Base-by-base conservation (phyloP, 2,329 filamentous ascomycete genomes). In the Fusarium caatingaense region DNA sequence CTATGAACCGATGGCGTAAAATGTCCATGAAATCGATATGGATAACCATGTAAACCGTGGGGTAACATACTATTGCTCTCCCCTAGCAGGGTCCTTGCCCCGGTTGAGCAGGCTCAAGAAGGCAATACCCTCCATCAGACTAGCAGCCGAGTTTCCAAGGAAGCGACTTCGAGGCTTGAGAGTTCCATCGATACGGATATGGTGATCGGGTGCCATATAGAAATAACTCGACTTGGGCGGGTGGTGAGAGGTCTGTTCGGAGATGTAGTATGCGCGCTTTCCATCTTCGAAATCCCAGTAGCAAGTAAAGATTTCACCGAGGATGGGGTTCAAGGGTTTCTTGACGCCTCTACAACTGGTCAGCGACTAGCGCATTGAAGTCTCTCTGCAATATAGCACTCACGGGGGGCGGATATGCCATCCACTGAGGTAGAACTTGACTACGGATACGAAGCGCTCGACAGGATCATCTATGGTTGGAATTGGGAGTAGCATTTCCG, bases 221-320 rank as follows among this genome's bases (percentile, higher is more conserved):
- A 99, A 99, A 84, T 99, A 99, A 81, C 94, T 97, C 48, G 95
- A 98, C 83, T 99, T 99, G 28, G 96, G 96, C 32, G 96, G 96
- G 78, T 99, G 96, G 79, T 99, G 96, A 28, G 94, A 98, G 2
- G 96, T 99, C 81, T 99, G 96, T 81, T 99, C 96, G 49, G 95
- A 90, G 73, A 99, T 93, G 83, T 99, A 99, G 83, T 97, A 99
- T 68, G 93, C 95, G 72, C 89, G 90, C 32, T 93, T 97, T 20
- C 90, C 85, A 80, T 97, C 92, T 16, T 91, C 88, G 68, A 97
- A 91, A 73, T 98, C 92, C 96, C 96, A 99, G 80, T 96, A 98
- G 80, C 95, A 94, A 55, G 93, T 95, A 78, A 94, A 98, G 47
- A 92, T 92, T 82, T 99, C 96, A 77, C 96, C 96, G 21, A 99